Base-by-base conservation (phyloP, 225 moss, liverwort and hornwort species). In the Asterella californica region DNA sequence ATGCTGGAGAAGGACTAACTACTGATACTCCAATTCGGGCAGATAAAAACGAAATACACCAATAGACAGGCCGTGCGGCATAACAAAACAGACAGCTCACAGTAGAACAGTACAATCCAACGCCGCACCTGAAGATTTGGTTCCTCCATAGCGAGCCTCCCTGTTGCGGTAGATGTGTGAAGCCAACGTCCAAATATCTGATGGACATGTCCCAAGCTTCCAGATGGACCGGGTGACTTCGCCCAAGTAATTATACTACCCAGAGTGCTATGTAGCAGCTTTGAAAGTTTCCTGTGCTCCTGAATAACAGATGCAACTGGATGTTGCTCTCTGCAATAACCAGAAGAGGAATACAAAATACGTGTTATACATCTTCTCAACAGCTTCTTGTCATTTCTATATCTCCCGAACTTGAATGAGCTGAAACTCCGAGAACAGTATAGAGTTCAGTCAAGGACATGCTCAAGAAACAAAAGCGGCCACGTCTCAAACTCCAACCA, bases 131-230 rank as follows among this genome's bases (percentile, higher is more conserved):
- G 96, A 61, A 97, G 87, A 86, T 97, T 97, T 24, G 96, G 96
- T 79, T 94, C 93, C 83, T 97, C 96, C 96, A 97, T 94, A 21
- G 96, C 81, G 81, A 97, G 87, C 76, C 96, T 88, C 81, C 96
- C 96, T 76, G 96, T 97, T 74, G 96, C 93, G 48, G 96, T 97
- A 59, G 96, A 91, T 54, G 96, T 97, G 80, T 97, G 96, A 45
- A 94, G 86, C 96, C 96, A 97, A 80, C 89, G 85, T 50, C 96
- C 96, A 84, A 81, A 91, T 68, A 97, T 92, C 30, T 83, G 82
- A 73, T 88, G 91, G 50, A 91, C 60, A 25, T 88, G 80, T 32
- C 70, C 79, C 65, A 76, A 87, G 67, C 52, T 67, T 48, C 79
- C 65, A 72, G 57, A 83, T 61, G 86, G 72, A 74, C 79, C 81